Conservation (phyloP, 371 early-diverging fungal species). For the Umbelopsis sp. region DNA sequence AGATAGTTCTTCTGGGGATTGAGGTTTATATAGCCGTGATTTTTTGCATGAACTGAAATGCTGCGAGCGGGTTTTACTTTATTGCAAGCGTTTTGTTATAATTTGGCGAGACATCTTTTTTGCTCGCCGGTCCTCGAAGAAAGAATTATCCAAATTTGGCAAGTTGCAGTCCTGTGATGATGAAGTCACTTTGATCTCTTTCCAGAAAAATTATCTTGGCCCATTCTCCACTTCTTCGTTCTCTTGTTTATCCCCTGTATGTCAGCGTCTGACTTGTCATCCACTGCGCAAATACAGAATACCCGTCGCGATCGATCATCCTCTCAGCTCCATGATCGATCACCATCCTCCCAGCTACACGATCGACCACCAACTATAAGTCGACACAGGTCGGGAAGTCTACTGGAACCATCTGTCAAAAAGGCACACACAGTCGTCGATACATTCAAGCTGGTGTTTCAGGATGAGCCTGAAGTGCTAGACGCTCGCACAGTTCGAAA, state of each 20-base stretch:
- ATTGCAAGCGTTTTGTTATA: too few species aligned
- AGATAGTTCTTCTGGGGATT: too few species aligned
- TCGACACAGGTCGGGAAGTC: background rate
- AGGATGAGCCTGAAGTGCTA: conserved; percentile 7
- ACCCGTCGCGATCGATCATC: background rate
- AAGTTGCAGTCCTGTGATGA: background rate
- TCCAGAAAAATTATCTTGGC: background rate
- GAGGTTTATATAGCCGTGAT: too few species aligned
- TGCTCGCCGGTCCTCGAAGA: too few species aligned
- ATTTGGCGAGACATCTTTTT: background rate
- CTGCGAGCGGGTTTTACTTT: too few species aligned
- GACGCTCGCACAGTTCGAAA: background rate
- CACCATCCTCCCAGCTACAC: background rate
- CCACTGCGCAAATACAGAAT: background rate
- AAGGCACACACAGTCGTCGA: background rate
- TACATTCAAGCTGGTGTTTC: background rate
- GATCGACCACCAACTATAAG: background rate
- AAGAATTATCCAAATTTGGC: too few species aligned
- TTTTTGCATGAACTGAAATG: conserved; percentile 2
- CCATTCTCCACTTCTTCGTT: background rate
- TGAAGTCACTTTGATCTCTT: background rate
- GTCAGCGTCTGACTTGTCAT: background rate
- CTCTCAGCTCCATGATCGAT: background rate
- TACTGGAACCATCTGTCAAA: background rate
- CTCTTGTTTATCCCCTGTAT: background rate